Percentiles rank a stretch among this genome's conserved stretches.
phyloP scores from a whole-genome alignment of 2,329 filamentous ascomycete genomes.

The Trichocomaceae sp. region DNA sequence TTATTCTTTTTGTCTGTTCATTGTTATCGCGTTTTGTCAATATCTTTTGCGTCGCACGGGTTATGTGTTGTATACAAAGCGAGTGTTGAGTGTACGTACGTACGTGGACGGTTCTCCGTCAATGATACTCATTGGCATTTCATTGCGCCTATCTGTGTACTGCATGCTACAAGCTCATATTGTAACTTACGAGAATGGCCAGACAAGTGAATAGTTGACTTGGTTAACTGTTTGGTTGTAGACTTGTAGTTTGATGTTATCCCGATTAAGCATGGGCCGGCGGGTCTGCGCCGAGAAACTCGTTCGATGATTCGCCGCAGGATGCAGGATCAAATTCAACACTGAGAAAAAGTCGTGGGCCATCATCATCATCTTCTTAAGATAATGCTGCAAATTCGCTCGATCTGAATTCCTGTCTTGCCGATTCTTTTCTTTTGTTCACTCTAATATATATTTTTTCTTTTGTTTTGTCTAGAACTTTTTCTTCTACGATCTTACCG shows the following conservation, averaged over 20 bases:
- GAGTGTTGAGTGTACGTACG: background rate
- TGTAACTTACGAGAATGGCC: background rate
- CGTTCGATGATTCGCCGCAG: slow-evolving; percentile 8
- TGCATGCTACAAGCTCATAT: background rate
- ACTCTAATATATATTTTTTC: background rate
- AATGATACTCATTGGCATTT: background rate
- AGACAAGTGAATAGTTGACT: background rate
- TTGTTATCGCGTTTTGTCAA: background rate
- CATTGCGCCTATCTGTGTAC: background rate
- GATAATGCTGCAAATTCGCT: background rate
- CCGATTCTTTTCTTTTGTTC: background rate
- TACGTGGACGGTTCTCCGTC: background rate
- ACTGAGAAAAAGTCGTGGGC: slow-evolving; percentile 2
- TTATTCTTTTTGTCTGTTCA: background rate
- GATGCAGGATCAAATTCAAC: background rate
- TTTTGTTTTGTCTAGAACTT: background rate
- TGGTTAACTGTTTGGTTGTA: background rate
- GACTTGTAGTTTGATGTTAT: background rate
- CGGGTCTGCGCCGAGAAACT: slow-evolving; percentile 6
- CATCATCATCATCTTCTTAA: too few relatives aligned
- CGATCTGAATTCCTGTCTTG: background rate
- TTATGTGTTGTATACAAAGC: background rate
- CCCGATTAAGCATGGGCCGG: background rate
- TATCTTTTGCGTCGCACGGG: slow-evolving; percentile 1
- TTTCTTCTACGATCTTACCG: background rate